Evolutionary conservation across 2,329 filamentous ascomycete species (phyloP), one percentile per base, ranked within the genome.

Genomic region (Alternaria triticina): DNA sequence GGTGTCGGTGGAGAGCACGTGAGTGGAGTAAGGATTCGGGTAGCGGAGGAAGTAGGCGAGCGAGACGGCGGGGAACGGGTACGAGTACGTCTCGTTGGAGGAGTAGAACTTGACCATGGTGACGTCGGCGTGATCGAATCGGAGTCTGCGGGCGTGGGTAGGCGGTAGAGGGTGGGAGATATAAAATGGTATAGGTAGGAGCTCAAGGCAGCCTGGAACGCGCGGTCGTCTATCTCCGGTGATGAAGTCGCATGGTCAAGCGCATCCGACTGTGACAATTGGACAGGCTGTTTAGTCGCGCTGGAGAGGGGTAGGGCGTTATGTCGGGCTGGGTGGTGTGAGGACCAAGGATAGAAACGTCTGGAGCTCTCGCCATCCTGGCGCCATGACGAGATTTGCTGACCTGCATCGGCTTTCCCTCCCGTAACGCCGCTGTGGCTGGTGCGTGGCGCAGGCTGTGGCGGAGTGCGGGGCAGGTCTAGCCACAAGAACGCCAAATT

Each of bases 1-100:
- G 73, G 91, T 93, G 80, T 96, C 92, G 79, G 91, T 94, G 76
- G 91, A 93, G 72, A 94, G 84, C 57, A 96, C 92, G 82, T 96
- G 92, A 67, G 87, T 89, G 69, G 90, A 90, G 83, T 95, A 94
- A 7, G 92, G 92, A 76, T 95, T 96, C 69, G 91, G 93, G 82
- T 96, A 96, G 69, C 92, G 91, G 54, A 96, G 90, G 82, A 95
- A 96, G 86, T 93, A 96, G 82, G 92, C 92, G 79, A 96, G 90
- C 52, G 92, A 93, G 66, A 96, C 92, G 78, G 92, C 92, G 66
- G 91, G 89, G 83, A 95, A 95, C 52, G 91, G 90, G 81, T 95
- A 93, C 69, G 89, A 86, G 85, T 94, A 94, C 74, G 86, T 88
- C 79, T 92, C 90, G 81, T 87, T 88, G 72, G 77, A 79, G 50